Conservation (phyloP, 495 filamentous ascomycete species). For the Aspergillus coremiiformis region DNA sequence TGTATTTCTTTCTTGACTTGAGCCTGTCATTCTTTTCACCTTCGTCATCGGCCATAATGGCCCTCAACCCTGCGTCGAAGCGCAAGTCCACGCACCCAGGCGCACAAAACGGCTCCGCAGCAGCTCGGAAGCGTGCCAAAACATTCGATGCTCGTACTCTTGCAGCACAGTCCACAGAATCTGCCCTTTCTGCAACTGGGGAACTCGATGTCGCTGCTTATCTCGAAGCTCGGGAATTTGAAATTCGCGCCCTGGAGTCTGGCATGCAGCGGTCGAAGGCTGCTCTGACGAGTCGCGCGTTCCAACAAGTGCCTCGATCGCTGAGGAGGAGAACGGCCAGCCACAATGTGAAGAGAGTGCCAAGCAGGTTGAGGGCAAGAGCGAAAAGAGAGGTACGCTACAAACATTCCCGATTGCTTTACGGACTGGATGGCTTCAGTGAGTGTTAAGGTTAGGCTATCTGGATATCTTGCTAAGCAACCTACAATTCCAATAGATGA, state of each 20-base stretch:
- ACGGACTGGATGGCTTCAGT: not conserved
- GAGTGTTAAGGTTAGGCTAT: not conserved
- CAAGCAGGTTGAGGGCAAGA: constrained; percentile 61
- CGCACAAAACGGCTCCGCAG: constrained; percentile 18
- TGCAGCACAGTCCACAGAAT: constrained; percentile 60
- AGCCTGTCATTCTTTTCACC: not conserved
- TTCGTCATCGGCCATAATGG: constrained; percentile 23
- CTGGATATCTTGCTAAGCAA: not conserved
- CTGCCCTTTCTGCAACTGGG: constrained; percentile 64
- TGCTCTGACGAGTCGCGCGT: constrained; percentile 63
- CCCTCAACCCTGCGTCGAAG: constrained; percentile 27
- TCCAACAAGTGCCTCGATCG: constrained; percentile 79
- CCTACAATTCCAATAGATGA: constrained; percentile 45
- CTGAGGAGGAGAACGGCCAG: constrained; percentile 83
- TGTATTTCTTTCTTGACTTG: not conserved
- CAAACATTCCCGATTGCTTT: not conserved
- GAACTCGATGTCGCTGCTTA: constrained; percentile 77
- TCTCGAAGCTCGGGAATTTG: constrained; percentile 72
- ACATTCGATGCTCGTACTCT: constrained; percentile 62
- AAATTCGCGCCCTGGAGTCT: constrained; percentile 75
- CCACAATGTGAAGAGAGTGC: constrained; percentile 91
- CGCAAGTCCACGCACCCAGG: constrained; percentile 22
- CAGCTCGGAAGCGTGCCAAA: constrained; percentile 56
- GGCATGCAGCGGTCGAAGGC: constrained; percentile 69
- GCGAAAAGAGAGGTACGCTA: constrained; percentile 60